A percentile compares a stretch with the other conserved stretches of the same genome.
Conservation (phyloP, 1,284 basidiomycete genomes). For the Marasmius oreades region DNA sequence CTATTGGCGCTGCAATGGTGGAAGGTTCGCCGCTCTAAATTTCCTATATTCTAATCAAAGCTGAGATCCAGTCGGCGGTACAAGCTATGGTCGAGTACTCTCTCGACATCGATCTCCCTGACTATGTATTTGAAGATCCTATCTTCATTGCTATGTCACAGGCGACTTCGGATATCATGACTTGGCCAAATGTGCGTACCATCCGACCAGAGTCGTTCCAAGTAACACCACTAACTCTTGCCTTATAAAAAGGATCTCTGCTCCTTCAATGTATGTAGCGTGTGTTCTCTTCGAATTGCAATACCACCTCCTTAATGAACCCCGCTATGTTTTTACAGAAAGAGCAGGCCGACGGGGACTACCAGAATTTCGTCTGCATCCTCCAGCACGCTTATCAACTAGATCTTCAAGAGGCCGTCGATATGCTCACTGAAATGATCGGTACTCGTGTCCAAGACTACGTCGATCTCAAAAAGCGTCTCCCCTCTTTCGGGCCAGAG, state of each 20-base stretch:
- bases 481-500: conserved; percentile 40
- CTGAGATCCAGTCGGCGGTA: too few relatives aligned
- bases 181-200: conserved; percentile 46
- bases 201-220: conserved; percentile 10
- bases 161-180: conserved; percentile 44
- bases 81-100: conserved; percentile 46
- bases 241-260: conserved; percentile 36
- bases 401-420: conserved; percentile 39
- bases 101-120: conserved; percentile 41
- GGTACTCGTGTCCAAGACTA: conserved; percentile 38
- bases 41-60: too few relatives aligned
- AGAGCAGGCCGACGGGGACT: conserved; percentile 48
- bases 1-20: conserved; percentile 42
- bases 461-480: conserved; percentile 28
- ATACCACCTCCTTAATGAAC: conserved; percentile 11
- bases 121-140: conserved; percentile 38
- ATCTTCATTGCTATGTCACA: conserved; percentile 39
- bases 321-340: conserved; percentile 29
- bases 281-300: conserved; percentile 5
- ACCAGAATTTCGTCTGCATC: conserved; percentile 46
- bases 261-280: conserved; percentile 41
- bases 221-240: neutral
- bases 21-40: conserved; percentile 40
- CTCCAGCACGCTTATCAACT: conserved; percentile 41
- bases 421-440: conserved; percentile 41